Percentiles rank a stretch among this genome's conserved stretches.
These are phyloP conservation scores for Globisporangium nunn DNA, from an alignment of 352 stramenopile species.

Conservation along the genomic window DNA sequence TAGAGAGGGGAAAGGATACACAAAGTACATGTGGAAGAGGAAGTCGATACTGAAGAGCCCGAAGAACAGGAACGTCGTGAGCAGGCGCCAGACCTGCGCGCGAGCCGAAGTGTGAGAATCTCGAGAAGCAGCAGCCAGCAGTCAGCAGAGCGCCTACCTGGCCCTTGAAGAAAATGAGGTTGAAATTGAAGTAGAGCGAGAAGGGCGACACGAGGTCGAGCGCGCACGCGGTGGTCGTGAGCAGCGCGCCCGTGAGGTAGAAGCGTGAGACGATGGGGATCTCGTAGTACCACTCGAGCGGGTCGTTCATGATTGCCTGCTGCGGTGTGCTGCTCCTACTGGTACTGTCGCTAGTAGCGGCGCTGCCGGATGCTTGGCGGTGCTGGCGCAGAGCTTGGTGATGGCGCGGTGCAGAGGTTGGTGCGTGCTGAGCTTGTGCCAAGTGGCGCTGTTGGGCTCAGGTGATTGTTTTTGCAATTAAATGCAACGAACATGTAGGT, in stretches of 20 bases:
- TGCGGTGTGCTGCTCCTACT: not conserved
- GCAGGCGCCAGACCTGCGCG: constrained; percentile 89
- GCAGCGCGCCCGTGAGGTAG: constrained; percentile 97
- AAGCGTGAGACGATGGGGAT: constrained; percentile 97
- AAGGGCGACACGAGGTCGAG: constrained; percentile 97
- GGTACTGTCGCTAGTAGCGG: not conserved
- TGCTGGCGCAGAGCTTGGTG: too few species aligned
- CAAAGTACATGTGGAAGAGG: constrained; percentile 99
- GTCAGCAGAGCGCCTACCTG: constrained; percentile 51
- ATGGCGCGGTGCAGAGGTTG: too few species aligned
- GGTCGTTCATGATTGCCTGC: constrained; percentile 67
- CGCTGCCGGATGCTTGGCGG: not conserved
- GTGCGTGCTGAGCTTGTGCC: too few species aligned
- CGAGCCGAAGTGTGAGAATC: not conserved
- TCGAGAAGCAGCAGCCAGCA: not conserved
- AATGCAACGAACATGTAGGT: too few species aligned
- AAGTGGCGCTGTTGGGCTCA: too few species aligned
- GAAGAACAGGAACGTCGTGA: constrained; percentile 99
- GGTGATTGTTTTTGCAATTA: too few species aligned
- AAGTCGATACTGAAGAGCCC: constrained; percentile 98
- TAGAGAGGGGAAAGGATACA: constrained; percentile 57
- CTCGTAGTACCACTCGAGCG: constrained; percentile 96
- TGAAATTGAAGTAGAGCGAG: constrained; percentile 92
- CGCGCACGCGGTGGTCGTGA: constrained; percentile 94
- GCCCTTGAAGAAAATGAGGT: constrained; percentile 96